Conservation (phyloP, 2,329 filamentous ascomycete genomes). For the Reticulascus tulasneorum region DNA sequence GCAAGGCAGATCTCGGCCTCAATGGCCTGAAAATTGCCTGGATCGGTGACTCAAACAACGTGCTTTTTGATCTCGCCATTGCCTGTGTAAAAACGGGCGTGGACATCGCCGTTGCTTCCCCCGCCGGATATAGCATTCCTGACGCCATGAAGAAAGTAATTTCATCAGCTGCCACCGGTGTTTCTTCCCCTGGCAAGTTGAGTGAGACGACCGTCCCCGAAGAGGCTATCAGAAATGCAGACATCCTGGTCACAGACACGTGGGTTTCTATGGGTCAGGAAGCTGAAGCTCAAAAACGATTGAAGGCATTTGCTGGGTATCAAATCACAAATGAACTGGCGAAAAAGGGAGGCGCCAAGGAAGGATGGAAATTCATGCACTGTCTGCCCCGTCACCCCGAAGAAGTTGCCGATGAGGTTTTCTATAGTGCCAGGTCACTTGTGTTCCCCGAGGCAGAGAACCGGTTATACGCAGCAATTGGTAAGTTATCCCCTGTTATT, state of each 20-base stretch:
- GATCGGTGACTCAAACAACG: slow-evolving; percentile 96
- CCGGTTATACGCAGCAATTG: slow-evolving; percentile 82
- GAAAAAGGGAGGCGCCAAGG: slow-evolving; percentile 77
- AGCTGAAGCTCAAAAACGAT: slow-evolving; percentile 69
- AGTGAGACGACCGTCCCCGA: slow-evolving; percentile 75
- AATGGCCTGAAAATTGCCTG: slow-evolving; percentile 88
- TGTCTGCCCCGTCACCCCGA: slow-evolving; percentile 88
- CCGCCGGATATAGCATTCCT: slow-evolving; percentile 79
- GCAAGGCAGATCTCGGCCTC: slow-evolving; percentile 54
- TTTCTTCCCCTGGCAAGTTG: slow-evolving; percentile 60
- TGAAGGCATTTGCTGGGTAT: slow-evolving; percentile 83
- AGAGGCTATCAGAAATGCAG: slow-evolving; percentile 78
- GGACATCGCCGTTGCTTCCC: slow-evolving; percentile 81
- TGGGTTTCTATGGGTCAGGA: slow-evolving; percentile 99
- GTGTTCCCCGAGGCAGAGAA: slow-evolving; percentile 97
- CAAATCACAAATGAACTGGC: slow-evolving; percentile 88
- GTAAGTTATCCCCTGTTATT: slow-evolving; percentile 42
- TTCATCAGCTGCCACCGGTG: slow-evolving; percentile 52
- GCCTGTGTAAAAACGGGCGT: slow-evolving; percentile 84
- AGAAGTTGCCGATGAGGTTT: slow-evolving; percentile 92
- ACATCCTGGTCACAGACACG: slow-evolving; percentile 92
- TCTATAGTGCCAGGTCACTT: slow-evolving; percentile 79
- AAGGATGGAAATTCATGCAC: slow-evolving; percentile 97
- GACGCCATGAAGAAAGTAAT: slow-evolving; percentile 71
- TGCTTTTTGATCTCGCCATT: slow-evolving; percentile 89